phyloP scores from a whole-genome alignment of 2,329 filamentous ascomycete species.

The Paecilomyces sp. region DNA sequence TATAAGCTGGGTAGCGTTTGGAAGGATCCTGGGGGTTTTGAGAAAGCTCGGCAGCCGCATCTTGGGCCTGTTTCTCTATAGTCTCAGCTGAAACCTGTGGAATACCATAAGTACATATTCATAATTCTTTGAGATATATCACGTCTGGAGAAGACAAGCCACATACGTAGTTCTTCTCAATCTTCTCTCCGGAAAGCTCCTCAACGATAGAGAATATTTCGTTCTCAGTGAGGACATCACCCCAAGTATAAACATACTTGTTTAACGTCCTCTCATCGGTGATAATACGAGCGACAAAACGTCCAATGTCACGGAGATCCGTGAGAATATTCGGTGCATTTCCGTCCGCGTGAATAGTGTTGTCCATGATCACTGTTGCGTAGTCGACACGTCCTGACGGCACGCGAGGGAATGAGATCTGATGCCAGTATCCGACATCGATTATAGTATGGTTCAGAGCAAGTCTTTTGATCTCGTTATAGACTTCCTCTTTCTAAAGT shows the following conservation, averaged over 20 bases:
- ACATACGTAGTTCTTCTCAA: too few species aligned
- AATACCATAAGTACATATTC: too few species aligned
- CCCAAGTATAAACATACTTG: neutral
- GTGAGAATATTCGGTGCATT: neutral
- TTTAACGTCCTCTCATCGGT: neutral
- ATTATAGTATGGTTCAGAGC: conserved; percentile 46
- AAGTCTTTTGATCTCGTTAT: conserved; percentile 37
- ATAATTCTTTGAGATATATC: too few species aligned
- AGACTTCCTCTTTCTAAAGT: conserved; percentile 38
- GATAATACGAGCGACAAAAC: neutral
- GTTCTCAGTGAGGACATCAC: conserved; percentile 8
- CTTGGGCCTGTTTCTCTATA: too few species aligned
- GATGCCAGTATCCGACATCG: conserved; percentile 50
- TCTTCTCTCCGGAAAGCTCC: too few species aligned
- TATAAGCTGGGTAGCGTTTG: neutral
- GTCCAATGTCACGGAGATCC: neutral
- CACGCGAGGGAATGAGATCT: conserved; percentile 31
- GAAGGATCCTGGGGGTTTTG: too few species aligned
- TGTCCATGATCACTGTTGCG: conserved; percentile 10
- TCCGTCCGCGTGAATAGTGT: neutral
- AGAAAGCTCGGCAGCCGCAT: too few species aligned
- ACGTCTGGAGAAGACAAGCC: too few species aligned
- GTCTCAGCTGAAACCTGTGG: too few species aligned
- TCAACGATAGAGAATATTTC: too few species aligned
- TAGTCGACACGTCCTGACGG: conserved; percentile 35